A percentile compares a stretch with the other conserved stretches of the same genome.
These are phyloP conservation scores for Solanum hybrid DNA, from an alignment of 305 asterid species.

Conservation along the genomic window DNA sequence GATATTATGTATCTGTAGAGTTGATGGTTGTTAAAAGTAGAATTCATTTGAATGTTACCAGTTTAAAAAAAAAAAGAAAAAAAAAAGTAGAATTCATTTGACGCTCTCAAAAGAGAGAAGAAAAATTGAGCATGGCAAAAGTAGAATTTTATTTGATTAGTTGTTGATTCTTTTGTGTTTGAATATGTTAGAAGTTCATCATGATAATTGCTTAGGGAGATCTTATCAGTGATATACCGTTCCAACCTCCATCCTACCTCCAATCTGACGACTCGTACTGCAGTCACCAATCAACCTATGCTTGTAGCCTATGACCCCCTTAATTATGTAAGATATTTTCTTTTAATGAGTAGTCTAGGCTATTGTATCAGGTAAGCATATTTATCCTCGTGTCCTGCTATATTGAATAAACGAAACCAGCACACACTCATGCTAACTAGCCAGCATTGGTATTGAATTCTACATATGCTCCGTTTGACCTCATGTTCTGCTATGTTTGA, in stretches of 20 bases:
- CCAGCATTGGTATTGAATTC: not conserved
- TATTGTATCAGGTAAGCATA: not conserved
- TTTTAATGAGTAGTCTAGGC: not conserved
- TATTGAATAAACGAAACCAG: not conserved
- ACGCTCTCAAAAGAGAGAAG: not conserved
- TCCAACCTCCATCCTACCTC: not conserved
- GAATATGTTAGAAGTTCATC: not conserved
- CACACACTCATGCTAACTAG: not conserved
- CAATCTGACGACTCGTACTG: not conserved
- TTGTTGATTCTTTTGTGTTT: not conserved
- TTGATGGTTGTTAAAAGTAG: not conserved
- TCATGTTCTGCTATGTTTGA: conserved; percentile 1
- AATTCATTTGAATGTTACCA: not conserved
- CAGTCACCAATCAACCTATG: not conserved
- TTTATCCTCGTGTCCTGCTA: not conserved
- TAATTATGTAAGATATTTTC: not conserved
- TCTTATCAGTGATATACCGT: not conserved
- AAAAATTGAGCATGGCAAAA: not conserved
- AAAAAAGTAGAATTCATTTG: not conserved
- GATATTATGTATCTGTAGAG: not conserved
- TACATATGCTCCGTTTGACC: not conserved
- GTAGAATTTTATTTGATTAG: not conserved
- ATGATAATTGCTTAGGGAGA: not conserved
- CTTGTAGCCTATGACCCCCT: not conserved
- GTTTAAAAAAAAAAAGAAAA: too few relatives aligned